Base-by-base conservation (phyloP, 2,329 filamentous ascomycete genomes). In the Juglanconis sp. region DNA sequence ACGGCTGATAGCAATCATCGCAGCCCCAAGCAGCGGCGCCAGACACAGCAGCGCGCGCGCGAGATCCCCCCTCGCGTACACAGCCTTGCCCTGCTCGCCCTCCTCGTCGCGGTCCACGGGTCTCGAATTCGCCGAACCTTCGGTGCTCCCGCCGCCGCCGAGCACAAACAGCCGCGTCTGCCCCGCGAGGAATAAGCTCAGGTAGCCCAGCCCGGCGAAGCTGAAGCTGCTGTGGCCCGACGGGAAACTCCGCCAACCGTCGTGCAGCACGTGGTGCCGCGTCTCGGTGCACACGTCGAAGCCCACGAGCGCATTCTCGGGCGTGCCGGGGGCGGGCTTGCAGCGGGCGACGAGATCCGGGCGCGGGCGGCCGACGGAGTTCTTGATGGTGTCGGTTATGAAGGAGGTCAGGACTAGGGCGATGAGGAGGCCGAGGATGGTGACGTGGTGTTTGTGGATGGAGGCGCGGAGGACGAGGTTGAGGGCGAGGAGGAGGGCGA, bases 321-420 rank as follows among this genome's bases (percentile, higher is more conserved):
- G 76, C 2, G 83, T 84, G 38, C 73, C 77, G 0, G 70, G 36
- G 0, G 68, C 76, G 1, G 95, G 93, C 65, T 90, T 87, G 76
- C 95, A 99, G 42, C 95, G 87, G n/a, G 89, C 87, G 32, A 87
- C 70, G 4, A 87, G 71, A 65, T 87, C 84, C 0, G 84, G 84
- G 5, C 84, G 77, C 15, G 92, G 91, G 10, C 91, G 79, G 8
- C 91, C 91, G 32, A 94, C 90, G 9, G 89, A 84, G 71, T 96
- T 96, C 76, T 99, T 99, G 70, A 98, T 82, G 34, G 94, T 78
- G 71, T 98, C 93, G 49, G 95, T 98, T 48, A 98, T 79, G 72
- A 97, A 89, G 5, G 86, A 84, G 0, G 91, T 89, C 53, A 96
- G 81, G 66, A 92, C 80, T 32, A 98, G 75, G 65, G 87, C 85